Percentiles rank a stretch among this genome's conserved stretches.
These are phyloP conservation scores for Colletotrichum trifolii DNA, from an alignment of 2,329 filamentous ascomycete species.

Conservation along the genomic window DNA sequence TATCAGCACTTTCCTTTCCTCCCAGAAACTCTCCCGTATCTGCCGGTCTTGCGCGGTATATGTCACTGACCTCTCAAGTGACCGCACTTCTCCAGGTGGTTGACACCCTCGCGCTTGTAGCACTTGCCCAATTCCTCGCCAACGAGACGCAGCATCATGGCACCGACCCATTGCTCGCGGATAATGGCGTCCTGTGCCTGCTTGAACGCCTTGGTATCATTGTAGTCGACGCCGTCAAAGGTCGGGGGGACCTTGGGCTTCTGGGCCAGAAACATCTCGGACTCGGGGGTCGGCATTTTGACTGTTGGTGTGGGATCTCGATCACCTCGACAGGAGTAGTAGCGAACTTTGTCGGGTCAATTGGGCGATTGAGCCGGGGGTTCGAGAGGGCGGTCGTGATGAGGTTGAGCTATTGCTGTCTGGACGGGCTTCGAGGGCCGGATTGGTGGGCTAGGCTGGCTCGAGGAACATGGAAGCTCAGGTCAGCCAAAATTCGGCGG, in stretches of 20 bases:
- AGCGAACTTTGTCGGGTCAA: background rate
- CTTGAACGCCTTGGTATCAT: slow-evolving; percentile 84
- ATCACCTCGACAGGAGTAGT: background rate
- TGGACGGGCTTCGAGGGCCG: slow-evolving; percentile 23
- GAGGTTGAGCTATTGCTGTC: slow-evolving; percentile 29
- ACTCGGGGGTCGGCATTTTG: slow-evolving; percentile 85
- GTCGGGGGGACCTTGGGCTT: slow-evolving; percentile 85
- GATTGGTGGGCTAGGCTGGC: slow-evolving; percentile 19
- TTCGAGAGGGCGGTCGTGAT: slow-evolving; percentile 16
- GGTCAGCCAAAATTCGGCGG: slow-evolving; percentile 32
- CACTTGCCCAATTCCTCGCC: slow-evolving; percentile 87
- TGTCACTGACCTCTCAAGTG: slow-evolving; percentile 77
- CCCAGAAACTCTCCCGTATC: background rate
- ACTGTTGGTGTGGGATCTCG: slow-evolving; percentile 14
- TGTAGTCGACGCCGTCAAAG: slow-evolving; percentile 88
- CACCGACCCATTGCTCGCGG: slow-evolving; percentile 87
- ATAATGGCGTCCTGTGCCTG: slow-evolving; percentile 85
- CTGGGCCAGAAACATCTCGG: slow-evolving; percentile 81
- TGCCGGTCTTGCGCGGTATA: background rate
- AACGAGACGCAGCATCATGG: slow-evolving; percentile 88
- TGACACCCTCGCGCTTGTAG: slow-evolving; percentile 85
- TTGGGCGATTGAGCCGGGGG: slow-evolving; percentile 15
- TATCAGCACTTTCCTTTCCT: slow-evolving; percentile 24
- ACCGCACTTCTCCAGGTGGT: slow-evolving; percentile 90
- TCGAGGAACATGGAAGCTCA: slow-evolving; percentile 27